Base-by-base conservation (phyloP, 495 filamentous ascomycete genomes). In the Penicillium robsamsonii region DNA sequence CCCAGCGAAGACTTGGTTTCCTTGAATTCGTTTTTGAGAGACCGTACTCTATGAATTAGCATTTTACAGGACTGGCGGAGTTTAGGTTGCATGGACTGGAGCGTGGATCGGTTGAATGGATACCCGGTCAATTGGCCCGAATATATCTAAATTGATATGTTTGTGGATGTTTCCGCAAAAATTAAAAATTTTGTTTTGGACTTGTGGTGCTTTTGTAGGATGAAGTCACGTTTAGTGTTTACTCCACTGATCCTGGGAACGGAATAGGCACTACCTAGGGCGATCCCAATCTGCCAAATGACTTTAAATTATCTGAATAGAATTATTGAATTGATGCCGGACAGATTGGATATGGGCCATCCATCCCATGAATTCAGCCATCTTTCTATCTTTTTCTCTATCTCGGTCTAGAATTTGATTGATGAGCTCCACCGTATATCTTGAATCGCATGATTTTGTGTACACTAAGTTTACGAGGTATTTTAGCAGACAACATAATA, bases 91-190 rank as follows among this genome's bases (percentile, higher is more conserved):
- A 63, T 63, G n/a, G 43, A 17, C 18, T 33, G 57, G 58, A 53
- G 62, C 47, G 29, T 45, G 41, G 29, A 18, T 52, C 15, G 24
- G 18, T 22, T 22, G 22, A 46, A 22, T 38, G 33, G 49, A 57
- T 61, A 63, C 58, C 42, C 56, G 46, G 40, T 30, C 0, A 20
- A 41, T 37, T 22, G 46, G 29, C 37, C 45, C 58, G 84, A 85
- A 30, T 31, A 46, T 46, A 17, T 29, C 15, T 18, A 10, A 15
- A 46, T 17, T 40, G 25, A 27, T 27, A 27, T 2, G 4, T 27
- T 0, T 27, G 2, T 27, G 25, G 25, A 27, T 27, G 4, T 27
- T 27, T 27, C 6, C 25, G 25, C 25, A 27, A 27, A 27, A 27
- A 3, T 27, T 27, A 27, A 27, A 27, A 27, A 3, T 27, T 27